Percentiles rank a stretch among this genome's conserved stretches.
These are phyloP conservation scores for Camellia lanceoleosa DNA, from an alignment of 148 eudicot species.

Conservation along the genomic window DNA sequence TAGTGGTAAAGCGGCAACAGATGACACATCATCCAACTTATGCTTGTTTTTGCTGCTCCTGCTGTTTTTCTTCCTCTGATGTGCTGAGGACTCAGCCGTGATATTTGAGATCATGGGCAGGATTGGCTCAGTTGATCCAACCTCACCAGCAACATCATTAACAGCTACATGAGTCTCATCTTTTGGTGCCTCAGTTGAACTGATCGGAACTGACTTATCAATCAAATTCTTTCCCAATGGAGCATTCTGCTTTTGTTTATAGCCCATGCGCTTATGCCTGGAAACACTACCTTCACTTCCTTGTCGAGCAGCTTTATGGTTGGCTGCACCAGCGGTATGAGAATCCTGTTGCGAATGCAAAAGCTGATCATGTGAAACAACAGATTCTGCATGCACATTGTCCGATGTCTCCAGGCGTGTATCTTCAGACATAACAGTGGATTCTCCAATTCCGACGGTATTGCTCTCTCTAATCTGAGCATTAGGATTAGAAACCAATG, in stretches of 20 bases:
- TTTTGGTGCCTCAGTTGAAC: slow-evolving; percentile 20
- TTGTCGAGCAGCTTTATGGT: slow-evolving; percentile 31
- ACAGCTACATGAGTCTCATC: slow-evolving; percentile 9
- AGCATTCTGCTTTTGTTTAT: slow-evolving; percentile 55
- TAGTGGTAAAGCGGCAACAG: slow-evolving; percentile 26
- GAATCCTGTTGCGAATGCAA: slow-evolving; percentile 23
- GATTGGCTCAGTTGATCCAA: slow-evolving; percentile 23
- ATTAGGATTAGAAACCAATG: slow-evolving; percentile 19
- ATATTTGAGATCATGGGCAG: slow-evolving; percentile 22
- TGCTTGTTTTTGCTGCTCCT: slow-evolving; percentile 59
- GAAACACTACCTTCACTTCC: slow-evolving; percentile 32
- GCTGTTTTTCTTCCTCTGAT: slow-evolving; percentile 49
- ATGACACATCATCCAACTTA: slow-evolving; percentile 45
- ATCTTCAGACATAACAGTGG: slow-evolving; percentile 25
- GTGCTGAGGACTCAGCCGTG: slow-evolving; percentile 37
- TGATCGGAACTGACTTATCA: slow-evolving; percentile 26
- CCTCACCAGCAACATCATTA: slow-evolving; percentile 23
- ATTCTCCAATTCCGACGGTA: slow-evolving; percentile 23
- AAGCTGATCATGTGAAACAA: slow-evolving; percentile 25
- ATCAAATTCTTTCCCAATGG: slow-evolving; percentile 30
- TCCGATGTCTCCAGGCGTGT: slow-evolving; percentile 19
- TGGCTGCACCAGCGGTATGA: slow-evolving; percentile 26
- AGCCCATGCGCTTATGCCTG: slow-evolving; percentile 48
- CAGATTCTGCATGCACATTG: slow-evolving; percentile 21
- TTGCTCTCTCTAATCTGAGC: slow-evolving; percentile 24